phyloP scores from a whole-genome alignment of 2,329 filamentous ascomycete species.

The Teratosphaeria epicoccoides region DNA sequence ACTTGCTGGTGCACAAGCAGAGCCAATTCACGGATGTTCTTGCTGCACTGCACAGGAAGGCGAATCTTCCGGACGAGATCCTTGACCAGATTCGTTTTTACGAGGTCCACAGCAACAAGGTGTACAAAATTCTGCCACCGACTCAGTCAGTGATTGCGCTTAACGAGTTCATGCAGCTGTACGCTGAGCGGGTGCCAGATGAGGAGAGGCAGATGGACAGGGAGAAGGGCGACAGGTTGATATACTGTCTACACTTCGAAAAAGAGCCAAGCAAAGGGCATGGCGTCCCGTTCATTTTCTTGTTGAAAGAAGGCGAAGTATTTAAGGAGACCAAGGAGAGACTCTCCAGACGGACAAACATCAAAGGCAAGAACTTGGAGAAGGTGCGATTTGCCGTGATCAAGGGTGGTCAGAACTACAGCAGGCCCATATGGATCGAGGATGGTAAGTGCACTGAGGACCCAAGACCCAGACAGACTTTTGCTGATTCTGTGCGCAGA shows the following conservation, averaged over 20 bases:
- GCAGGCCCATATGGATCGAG: slow-evolving; percentile 69
- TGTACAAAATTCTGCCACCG: slow-evolving; percentile 64
- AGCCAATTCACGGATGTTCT: slow-evolving; percentile 72
- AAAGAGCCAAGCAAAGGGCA: slow-evolving; percentile 75
- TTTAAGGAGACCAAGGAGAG: slow-evolving; percentile 91
- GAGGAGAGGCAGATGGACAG: slow-evolving; percentile 43
- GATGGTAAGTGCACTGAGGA: slow-evolving; percentile 56
- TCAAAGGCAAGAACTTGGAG: slow-evolving; percentile 97
- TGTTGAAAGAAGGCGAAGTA: slow-evolving; percentile 71
- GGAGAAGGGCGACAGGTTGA: slow-evolving; percentile 57
- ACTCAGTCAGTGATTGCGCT: slow-evolving; percentile 68
- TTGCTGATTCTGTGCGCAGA: slow-evolving; percentile 22
- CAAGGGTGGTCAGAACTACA: slow-evolving; percentile 51
- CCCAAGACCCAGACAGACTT: too few relatives aligned
- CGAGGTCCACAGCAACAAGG: slow-evolving; percentile 71
- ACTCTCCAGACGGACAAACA: slow-evolving; percentile 80
- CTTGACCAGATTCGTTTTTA: slow-evolving; percentile 66
- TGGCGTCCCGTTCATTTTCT: slow-evolving; percentile 82
- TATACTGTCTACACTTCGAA: slow-evolving; percentile 86
- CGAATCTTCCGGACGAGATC: slow-evolving; percentile 65
- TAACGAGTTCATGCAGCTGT: slow-evolving; percentile 74
- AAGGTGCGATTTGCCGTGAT: slow-evolving; percentile 95
- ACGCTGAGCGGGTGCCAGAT: slow-evolving; percentile 70
- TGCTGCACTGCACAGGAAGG: slow-evolving; percentile 66
- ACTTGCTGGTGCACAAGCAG: slow-evolving; percentile 79